These are phyloP conservation scores for Megacollybia platyphylla DNA, from an alignment of 1,284 basidiomycete species.

Conservation along the genomic window DNA sequence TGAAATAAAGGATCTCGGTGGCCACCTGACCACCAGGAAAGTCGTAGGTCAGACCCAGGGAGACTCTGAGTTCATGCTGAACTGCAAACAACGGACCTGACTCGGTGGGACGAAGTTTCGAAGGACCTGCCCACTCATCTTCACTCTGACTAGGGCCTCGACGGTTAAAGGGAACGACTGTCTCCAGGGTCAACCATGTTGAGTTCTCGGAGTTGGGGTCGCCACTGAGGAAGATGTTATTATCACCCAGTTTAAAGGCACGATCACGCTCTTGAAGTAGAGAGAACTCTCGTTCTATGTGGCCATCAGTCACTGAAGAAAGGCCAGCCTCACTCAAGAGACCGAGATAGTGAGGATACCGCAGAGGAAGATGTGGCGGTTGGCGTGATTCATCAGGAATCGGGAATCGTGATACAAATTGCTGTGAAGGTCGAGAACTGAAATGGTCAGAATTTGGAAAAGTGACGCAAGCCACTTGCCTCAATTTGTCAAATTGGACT, in stretches of 20 bases:
- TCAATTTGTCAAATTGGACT: conserved; percentile 35
- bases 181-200: conserved; percentile 55
- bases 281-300: conserved; percentile 32
- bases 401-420: conserved; percentile 34
- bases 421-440: conserved; percentile 26
- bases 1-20: conserved; percentile 19
- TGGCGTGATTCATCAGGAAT: conserved; percentile 41
- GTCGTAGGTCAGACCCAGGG: conserved; percentile 43
- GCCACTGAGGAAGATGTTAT: conserved; percentile 29
- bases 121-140: conserved; percentile 29
- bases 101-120: conserved; percentile 29
- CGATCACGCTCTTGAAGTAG: conserved; percentile 32
- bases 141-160: conserved; percentile 11
- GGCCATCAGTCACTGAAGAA: conserved; percentile 15
- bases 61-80: conserved; percentile 38
- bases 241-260: conserved; percentile 30
- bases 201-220: conserved; percentile 13
- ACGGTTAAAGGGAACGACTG: conserved; percentile 32
- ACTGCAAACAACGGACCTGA: conserved; percentile 46
- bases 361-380: conserved; percentile 48
- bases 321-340: conserved; percentile 43
- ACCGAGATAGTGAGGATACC: conserved; percentile 35
- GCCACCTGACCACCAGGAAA: conserved; percentile 23
- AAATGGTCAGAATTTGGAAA: conserved; percentile 2
- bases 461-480: conserved; percentile 26